These are phyloP conservation scores for Penicillium ucsense DNA, from an alignment of 495 filamentous ascomycete genomes.

Conservation along the genomic window DNA sequence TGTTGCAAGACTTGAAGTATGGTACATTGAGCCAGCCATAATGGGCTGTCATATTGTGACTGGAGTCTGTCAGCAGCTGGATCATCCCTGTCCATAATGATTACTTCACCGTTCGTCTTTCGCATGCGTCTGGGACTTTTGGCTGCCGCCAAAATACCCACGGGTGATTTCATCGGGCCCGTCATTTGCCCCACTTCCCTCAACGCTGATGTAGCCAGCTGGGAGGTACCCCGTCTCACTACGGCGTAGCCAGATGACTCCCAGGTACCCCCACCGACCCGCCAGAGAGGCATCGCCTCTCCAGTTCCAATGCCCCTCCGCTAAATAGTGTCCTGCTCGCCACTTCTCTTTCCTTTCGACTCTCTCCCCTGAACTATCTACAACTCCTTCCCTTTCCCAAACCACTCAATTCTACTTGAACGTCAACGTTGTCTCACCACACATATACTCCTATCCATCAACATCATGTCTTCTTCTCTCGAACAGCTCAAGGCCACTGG, in stretches of 20 bases:
- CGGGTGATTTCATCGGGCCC: slow-evolving; percentile 17
- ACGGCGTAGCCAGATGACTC: slow-evolving; percentile 1
- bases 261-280: slow-evolving; percentile 7
- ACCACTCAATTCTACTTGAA: too few species aligned
- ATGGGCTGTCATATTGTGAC: too few species aligned
- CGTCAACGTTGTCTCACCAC: neutral
- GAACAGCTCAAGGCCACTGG: slow-evolving; percentile 94
- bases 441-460: neutral
- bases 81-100: neutral
- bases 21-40: too few species aligned
- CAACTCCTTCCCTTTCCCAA: too few species aligned
- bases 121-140: too few species aligned
- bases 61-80: too few species aligned
- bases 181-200: slow-evolving; percentile 33
- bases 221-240: slow-evolving; percentile 7
- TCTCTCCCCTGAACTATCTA: slow-evolving; percentile 6
- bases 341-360: slow-evolving; percentile 19
- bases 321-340: slow-evolving; percentile 19
- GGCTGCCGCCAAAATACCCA: too few species aligned
- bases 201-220: neutral
- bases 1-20: too few species aligned
- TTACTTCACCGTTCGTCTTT: neutral
- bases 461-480: slow-evolving; percentile 73
- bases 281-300: slow-evolving; percentile 5
- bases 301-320: slow-evolving; percentile 14